These are phyloP conservation scores for Phytophthora crassamura DNA, from an alignment of 352 stramenopile species.

Conservation along the genomic window DNA sequence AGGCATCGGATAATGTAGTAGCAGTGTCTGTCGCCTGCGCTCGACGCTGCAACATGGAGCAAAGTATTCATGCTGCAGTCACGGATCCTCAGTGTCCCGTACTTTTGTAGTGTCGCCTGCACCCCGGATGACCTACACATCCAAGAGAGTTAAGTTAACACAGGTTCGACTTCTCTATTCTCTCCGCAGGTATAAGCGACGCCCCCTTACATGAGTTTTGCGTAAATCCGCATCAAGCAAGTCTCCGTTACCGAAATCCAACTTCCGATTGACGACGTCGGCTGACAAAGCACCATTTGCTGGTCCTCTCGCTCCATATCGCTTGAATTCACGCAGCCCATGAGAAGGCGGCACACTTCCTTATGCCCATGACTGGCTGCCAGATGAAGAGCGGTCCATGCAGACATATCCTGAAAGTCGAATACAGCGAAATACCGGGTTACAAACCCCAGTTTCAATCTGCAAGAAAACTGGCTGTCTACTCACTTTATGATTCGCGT, in stretches of 20 bases:
- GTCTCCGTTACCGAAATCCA: slow-evolving; percentile 53
- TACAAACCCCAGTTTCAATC: background rate
- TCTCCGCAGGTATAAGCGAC: background rate
- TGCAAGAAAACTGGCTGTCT: background rate
- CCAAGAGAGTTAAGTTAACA: no score
- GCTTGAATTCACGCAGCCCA: slow-evolving; percentile 25
- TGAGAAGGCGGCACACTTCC: slow-evolving; percentile 48
- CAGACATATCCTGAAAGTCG: slow-evolving; percentile 44
- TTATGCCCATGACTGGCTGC: slow-evolving; percentile 51
- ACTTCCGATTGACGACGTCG: slow-evolving; percentile 40
- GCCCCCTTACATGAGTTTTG: slow-evolving; percentile 47
- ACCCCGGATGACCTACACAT: slow-evolving; percentile 40
- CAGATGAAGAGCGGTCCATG: slow-evolving; percentile 54
- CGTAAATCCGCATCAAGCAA: slow-evolving; percentile 56
- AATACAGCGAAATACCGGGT: background rate
- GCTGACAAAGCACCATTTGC: slow-evolving; percentile 45
- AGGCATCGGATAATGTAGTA: slow-evolving; percentile 60
- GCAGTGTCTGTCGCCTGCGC: slow-evolving; percentile 45
- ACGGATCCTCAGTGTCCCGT: slow-evolving; percentile 55
- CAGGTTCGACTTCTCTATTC: no score
- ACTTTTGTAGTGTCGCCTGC: slow-evolving; percentile 44
- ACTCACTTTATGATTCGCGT: slow-evolving; percentile 48
- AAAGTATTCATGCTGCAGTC: slow-evolving; percentile 68
- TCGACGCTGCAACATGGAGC: slow-evolving; percentile 55
- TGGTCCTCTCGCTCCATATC: slow-evolving; percentile 37